Evolutionary conservation across 257 asterid species (phyloP), one percentile per base, ranked within the genome.

Genomic region (Solanum virginianum): DNA sequence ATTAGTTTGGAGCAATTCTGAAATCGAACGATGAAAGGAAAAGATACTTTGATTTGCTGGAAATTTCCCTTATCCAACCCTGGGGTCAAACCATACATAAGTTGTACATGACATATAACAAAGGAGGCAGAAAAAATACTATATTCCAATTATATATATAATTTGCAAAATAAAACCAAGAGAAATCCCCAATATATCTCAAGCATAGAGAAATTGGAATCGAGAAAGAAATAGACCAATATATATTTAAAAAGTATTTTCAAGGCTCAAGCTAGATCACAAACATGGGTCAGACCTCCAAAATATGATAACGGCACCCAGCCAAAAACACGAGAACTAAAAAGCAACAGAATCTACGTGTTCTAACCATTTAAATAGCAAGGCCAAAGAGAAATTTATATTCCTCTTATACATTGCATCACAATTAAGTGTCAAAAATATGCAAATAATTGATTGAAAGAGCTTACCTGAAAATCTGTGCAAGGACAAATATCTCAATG

Each of bases 401-500:
- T 79, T 51, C 65, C 83, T 70, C 32, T 70, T 53, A 26, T 9
- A 24, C 45, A 53, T 79, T 9, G 24, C 17, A 36, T 16, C 60
- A 79, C 82, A 79, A 53, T 16, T 16, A 51, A 53, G 49, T 53
- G 65, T 15, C 65, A 26, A 26, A 36, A 53, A 16, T 79, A 16
- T 10, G 49, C 83, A 79, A 75, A 53, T 53, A 79, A 79, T 9
- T 53, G 45, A 53, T 53, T 32, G 16, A 24, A 51, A 53, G 83
- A 53, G 3, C 68, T 56, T 87, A 95, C 99, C 99, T 95, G 90
- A 94, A 97, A 82, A 97, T 92, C 81, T 97, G 98, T 85, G 93
- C 95, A n/a, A 97, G 90, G 82, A 94, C 93, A 86, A 94, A 95
- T 87, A 93, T 92, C 89, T 97, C 99, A 85, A 97, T 93, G 86